Conservation (phyloP, 106 monocot genomes). For the Apostasia ramifera region DNA sequence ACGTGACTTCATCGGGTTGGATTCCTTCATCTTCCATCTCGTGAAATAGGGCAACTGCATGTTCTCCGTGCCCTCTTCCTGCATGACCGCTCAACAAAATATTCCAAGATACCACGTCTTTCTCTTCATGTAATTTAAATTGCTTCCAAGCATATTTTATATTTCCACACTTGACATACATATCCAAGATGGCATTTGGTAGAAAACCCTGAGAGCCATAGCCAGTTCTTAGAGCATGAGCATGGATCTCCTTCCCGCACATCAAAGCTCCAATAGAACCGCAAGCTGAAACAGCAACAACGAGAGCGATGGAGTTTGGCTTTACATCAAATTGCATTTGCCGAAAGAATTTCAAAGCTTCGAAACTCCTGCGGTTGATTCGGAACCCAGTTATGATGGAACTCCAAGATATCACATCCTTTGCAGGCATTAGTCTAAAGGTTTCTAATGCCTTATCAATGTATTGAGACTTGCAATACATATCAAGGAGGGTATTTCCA, state of each 20-base stretch:
- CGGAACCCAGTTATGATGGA: constrained; percentile 68
- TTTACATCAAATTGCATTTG: constrained; percentile 50
- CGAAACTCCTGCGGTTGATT: constrained; percentile 52
- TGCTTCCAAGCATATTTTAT: constrained; percentile 43
- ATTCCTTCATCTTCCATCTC: constrained; percentile 43
- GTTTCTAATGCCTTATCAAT: constrained; percentile 74
- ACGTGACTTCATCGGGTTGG: constrained; percentile 69
- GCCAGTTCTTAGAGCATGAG: constrained; percentile 43
- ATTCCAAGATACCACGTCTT: constrained; percentile 77
- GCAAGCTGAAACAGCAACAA: constrained; percentile 65
- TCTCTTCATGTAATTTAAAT: constrained; percentile 38
- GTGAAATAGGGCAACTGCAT: constrained; percentile 45
- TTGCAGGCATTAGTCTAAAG: constrained; percentile 56
- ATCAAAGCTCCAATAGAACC: constrained; percentile 54
- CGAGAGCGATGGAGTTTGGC: constrained; percentile 63
- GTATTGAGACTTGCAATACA: constrained; percentile 63
- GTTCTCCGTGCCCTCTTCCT: constrained; percentile 34
- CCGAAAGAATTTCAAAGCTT: constrained; percentile 65
- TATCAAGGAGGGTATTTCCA: constrained; percentile 63
- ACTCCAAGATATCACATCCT: constrained; percentile 74
- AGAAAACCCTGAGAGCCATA: constrained; percentile 43
- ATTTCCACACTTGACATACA: constrained; percentile 86
- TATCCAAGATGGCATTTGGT: constrained; percentile 61
- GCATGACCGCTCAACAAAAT: constrained; percentile 75
- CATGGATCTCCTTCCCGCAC: constrained; percentile 89